Percentiles rank a stretch among this genome's conserved stretches.
phyloP scores from a whole-genome alignment of 2,329 filamentous ascomycete genomes.

The Venturia aucupariae region DNA sequence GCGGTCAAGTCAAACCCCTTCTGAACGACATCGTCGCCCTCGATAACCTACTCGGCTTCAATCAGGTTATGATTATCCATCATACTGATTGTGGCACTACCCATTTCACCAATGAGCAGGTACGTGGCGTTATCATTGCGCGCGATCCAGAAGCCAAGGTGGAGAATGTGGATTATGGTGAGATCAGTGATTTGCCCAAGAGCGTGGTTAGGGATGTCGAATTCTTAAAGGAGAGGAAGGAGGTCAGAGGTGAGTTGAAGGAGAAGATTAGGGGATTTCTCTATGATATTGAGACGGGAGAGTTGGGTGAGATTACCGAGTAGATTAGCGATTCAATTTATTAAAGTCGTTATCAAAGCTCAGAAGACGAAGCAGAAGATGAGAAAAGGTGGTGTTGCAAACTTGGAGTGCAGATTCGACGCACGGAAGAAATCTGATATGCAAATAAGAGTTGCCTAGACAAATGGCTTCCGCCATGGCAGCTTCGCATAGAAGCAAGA shows the following conservation, averaged over 20 bases:
- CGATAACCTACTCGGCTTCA: conserved; percentile 18
- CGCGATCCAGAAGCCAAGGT: neutral
- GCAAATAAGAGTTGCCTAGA: no score
- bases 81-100: conserved; percentile 14
- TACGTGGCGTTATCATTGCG: neutral
- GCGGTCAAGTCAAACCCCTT: conserved; percentile 19
- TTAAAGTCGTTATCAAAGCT: no score
- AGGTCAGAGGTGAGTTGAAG: conserved; percentile 9
- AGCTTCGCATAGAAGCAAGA: no score
- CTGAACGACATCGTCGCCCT: conserved; percentile 20
- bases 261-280: conserved; percentile 6
- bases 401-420: neutral
- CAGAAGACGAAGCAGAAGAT: no score
- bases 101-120: conserved; percentile 9
- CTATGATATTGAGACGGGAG: conserved; percentile 12
- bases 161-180: conserved; percentile 2
- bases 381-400: neutral
- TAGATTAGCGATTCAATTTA: neutral
- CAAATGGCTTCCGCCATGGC: no score
- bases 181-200: conserved; percentile 7
- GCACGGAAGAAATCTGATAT: no score
- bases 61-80: conserved; percentile 16
- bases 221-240: conserved; percentile 1
- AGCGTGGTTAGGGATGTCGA: conserved; percentile 4
- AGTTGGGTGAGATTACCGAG: neutral